Conservation (phyloP, 23 red algal genomes). For the Gracilaria gracilis region DNA sequence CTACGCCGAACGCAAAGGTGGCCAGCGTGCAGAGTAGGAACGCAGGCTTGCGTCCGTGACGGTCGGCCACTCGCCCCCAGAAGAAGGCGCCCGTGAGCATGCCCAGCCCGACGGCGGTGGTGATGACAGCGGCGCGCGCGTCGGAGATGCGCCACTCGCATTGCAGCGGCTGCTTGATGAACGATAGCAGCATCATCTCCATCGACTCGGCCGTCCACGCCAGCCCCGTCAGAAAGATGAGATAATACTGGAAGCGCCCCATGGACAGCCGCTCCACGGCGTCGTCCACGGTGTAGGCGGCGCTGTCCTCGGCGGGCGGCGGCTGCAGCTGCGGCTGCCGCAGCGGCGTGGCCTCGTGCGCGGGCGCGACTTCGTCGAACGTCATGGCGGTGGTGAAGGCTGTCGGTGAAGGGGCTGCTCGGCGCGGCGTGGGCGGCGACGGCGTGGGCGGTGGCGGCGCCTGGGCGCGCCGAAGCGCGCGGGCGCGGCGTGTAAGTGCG, state of each 20-base stretch:
- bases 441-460: too few species aligned
- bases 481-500: too few species aligned
- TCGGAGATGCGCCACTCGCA: constrained; percentile 71
- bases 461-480: too few species aligned
- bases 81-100: constrained; percentile 51
- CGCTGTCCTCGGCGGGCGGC: background rate
- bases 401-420: too few species aligned
- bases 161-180: constrained; percentile 68
- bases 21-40: constrained; percentile 40
- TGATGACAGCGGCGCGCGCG: constrained; percentile 58
- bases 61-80: constrained; percentile 62
- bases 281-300: constrained; percentile 42
- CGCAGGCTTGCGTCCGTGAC: constrained; percentile 2
- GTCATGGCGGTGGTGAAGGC: background rate
- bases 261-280: constrained; percentile 46
- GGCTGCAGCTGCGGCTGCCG: background rate
- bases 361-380: background rate
- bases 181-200: constrained; percentile 76
- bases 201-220: constrained; percentile 78
- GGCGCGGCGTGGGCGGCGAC: too few species aligned
- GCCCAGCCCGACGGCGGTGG: constrained; percentile 57
- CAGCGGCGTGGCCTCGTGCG: background rate
- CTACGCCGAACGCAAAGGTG: constrained; percentile 41
- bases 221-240: constrained; percentile 40
- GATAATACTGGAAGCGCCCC: constrained; percentile 39